Percentiles rank a stretch among this genome's conserved stretches.
Evolutionary conservation across 306 rosid genomes (phyloP).

Genomic region (Clitoria ternatea): DNA sequence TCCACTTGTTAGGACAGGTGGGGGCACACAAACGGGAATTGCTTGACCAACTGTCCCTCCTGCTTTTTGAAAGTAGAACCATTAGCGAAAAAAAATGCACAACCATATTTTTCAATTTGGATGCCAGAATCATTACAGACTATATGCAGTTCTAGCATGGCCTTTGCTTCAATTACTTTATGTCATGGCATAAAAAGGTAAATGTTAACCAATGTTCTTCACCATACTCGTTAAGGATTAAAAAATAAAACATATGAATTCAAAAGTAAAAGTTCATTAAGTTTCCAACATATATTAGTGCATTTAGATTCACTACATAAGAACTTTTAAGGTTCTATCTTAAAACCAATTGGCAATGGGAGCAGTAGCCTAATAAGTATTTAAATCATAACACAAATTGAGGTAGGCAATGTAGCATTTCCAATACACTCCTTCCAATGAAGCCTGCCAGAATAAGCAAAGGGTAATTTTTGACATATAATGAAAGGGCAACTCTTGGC

Average conservation of each 20-base stretch:
- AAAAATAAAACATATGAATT: background rate
- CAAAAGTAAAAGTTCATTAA: background rate
- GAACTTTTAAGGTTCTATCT: too few species aligned
- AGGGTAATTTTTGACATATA: too few species aligned
- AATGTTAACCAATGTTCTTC: background rate
- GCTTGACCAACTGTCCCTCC: slow-evolving; percentile 56
- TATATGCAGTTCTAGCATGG: background rate
- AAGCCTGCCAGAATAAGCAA: too few species aligned
- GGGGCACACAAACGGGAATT: slow-evolving; percentile 57
- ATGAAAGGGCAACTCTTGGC: too few species aligned
- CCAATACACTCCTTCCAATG: too few species aligned
- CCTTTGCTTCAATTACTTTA: background rate
- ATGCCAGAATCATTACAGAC: background rate
- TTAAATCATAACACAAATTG: too few species aligned
- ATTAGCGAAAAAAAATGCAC: background rate
- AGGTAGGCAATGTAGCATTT: too few species aligned
- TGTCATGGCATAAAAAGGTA: background rate
- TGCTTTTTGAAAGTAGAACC: slow-evolving; percentile 31
- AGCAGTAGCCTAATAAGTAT: too few species aligned
- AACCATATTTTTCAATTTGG: background rate
- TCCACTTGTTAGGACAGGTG: slow-evolving; percentile 41
- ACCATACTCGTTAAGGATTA: background rate
- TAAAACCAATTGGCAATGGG: too few species aligned
- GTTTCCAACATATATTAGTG: background rate
- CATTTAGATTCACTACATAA: too few species aligned